Evolutionary conservation across 2,329 filamentous ascomycete genomes (phyloP), one percentile per base, ranked within the genome.

Genomic region (Cladosporium sp.): DNA sequence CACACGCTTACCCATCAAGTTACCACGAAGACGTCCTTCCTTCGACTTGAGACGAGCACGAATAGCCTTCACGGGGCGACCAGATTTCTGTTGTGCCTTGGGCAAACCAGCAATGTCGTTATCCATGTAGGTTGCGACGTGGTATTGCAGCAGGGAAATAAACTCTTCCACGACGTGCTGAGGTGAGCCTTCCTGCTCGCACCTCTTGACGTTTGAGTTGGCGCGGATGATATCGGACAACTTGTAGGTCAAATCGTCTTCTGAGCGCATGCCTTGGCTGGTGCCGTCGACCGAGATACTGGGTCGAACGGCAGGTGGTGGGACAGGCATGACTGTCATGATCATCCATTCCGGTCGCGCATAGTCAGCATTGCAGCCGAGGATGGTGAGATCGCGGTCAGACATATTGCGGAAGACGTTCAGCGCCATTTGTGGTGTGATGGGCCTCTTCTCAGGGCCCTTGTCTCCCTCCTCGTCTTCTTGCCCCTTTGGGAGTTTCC

Each of bases 181-280:
- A 0, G 94, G 91, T 3, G 92, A 92, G 58, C 94, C 94, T 73
- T 97, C 91, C 59, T 90, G 85, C 68, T 96, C 90, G 60, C 91
- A 94, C 65, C 94, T 88, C 65, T 90, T 87, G 57, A 99, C 92
- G 67, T 96, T 97, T 66, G 89, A 88, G 77, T 99, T 99, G 66
- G 94, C 93, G 65, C 94, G 91, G 66, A 99, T 94, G 68, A 99
- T 97, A 75, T 99, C 94, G 68, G 92, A 92, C 32, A 99, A 81
- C 77, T 99, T 99, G 83, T 97, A 99, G 0, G 94, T 99, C 82
- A 99, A 83, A 80, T 99, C 95, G 73, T 99, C 94, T 76, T 99
- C 94, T 71, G 94, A 94, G 62, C 94, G 89, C 80, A 93, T 87
- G 62, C 94, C 94, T 64, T 90, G 90, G 54, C 90, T 89, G 42